Base-by-base conservation (phyloP, 179 eudicot species). In the Patellifolia procumbens region DNA sequence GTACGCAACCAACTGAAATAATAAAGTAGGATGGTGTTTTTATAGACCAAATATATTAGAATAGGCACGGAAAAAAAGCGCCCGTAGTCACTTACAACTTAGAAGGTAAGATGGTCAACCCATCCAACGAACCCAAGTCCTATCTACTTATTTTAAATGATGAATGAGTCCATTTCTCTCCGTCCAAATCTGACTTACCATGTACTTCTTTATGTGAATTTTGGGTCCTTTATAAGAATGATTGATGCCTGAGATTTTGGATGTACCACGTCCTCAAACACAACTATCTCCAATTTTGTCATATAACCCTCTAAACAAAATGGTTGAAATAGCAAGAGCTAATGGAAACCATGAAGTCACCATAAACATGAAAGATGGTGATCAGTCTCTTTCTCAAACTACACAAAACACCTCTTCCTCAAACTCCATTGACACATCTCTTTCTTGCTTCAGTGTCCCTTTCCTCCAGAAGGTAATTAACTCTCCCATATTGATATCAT, bases 321-420 rank as follows among this genome's bases (percentile, higher is more conserved):
- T 88, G 93, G 87, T 81, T 52, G 93, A 90, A 55, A 76, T 80
- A 34, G 77, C 81, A 69, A 82, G 78, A 61, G 73, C 71, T 51
- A 83, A 85, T 76, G 88, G 87, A 13, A 80, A 75, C 70, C 84
- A 86, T 82, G 90, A 81, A 83, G 87, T 85, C 51, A 60, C 85
- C 61, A 17, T 86, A 49, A 77, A 79, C 46, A 73, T 81, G 0
- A 79, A 81, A 34, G 79, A 71, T 37, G 55, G 64, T 28, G 76
- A 19, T 49, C 26, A 69, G 7, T 51, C 73, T 29, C 13, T 16
- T 12, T 35, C 62, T 78, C 80, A 51, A 49, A 62, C 8, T 26
- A 31, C 63, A 4, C 28, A 52, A 52, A 75, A 65, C 39, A 63
- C 79, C 39, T 68, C 84, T 76, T 49, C 61, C 32, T 58, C 82